phyloP scores from a whole-genome alignment of 768 basidiomycete genomes.

The Amanita inopinata region DNA sequence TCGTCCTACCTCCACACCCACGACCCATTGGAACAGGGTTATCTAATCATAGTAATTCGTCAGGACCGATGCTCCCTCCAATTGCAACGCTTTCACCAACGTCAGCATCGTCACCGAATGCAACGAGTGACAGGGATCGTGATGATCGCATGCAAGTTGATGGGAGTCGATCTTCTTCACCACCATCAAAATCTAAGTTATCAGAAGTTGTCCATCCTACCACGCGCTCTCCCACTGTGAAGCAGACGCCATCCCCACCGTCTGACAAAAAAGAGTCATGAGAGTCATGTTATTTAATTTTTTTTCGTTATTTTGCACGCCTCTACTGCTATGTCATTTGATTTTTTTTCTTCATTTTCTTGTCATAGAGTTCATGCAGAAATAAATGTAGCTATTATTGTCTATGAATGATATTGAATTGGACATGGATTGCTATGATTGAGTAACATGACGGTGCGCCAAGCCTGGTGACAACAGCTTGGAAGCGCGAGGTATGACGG shows the following conservation, averaged over 20 bases:
- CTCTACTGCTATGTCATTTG: constrained; percentile 7
- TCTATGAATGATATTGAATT: background rate
- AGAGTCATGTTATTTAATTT: constrained; percentile 7
- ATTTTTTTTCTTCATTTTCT: background rate
- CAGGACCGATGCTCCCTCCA: constrained; percentile 48
- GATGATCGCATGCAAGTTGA: constrained; percentile 51
- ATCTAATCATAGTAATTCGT: constrained; percentile 26
- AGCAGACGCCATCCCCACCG: constrained; percentile 47
- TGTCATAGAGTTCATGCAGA: background rate
- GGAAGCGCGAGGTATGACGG: no score
- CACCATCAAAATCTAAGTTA: constrained; percentile 43
- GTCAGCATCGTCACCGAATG: constrained; percentile 44
- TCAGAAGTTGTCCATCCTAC: constrained; percentile 39
- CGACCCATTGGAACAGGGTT: constrained; percentile 55
- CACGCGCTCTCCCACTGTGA: constrained; percentile 41
- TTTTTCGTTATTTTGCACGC: constrained; percentile 7
- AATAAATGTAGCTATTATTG: constrained; percentile 3
- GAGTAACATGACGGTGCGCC: background rate
- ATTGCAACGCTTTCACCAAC: constrained; percentile 61
- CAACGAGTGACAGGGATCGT: constrained; percentile 26
- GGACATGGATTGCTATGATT: background rate
- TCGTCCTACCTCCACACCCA: constrained; percentile 65
- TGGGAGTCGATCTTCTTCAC: constrained; percentile 38
- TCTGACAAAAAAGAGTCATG: constrained; percentile 31
- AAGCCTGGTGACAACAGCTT: background rate